Base-by-base conservation (phyloP, 129 eudicot species). In the Apium graveolens region DNA sequence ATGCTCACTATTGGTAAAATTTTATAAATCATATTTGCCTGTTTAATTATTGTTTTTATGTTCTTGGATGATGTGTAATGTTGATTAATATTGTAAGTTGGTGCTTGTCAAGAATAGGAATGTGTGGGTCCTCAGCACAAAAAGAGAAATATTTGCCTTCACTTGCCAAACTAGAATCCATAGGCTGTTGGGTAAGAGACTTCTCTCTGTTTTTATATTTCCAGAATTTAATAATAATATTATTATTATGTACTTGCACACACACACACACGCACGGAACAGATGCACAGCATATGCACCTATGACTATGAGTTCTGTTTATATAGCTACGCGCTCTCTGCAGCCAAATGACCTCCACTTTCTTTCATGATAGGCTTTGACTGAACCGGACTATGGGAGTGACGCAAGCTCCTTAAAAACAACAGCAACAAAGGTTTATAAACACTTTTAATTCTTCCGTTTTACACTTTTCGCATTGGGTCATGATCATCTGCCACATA, bases 311-410 rank as follows among this genome's bases (percentile, higher is more conserved):
- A 38, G 63, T 74, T 38, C 46, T 60, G n/a, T 76, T 43, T 57
- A 26, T 75, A 13, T 41, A 65, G 60, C 73, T 4, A 70, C 7
- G 74, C 55, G 26, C 51, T 12, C 14, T 27, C 37, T 10, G 26
- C 37, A 41, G 38, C 44, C 46, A 70, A 29, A 79, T 42, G 32
- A 81, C 13, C n/a, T 32, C 60, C 14, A 31, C 18, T 81, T 74
- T 69, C 43, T 49, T 69, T 79, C 45, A 46, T 18, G 16, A 37
- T 78, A 95, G 99, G 99, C 86, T 72, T 84, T 95, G 86, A 95
- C 97, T n/a, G 96, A 95, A 89, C 97, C 99, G 53, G 96, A 92
- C 75, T 84, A 95, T 84, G 99, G 99, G 78, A 92, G 99, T 87
- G 99, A 95, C 86, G 99, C 99, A 75, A 95, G 99, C 86, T 86